phyloP scores from a whole-genome alignment of 805 yeast species.

The Debaryomyces tyrocola region DNA sequence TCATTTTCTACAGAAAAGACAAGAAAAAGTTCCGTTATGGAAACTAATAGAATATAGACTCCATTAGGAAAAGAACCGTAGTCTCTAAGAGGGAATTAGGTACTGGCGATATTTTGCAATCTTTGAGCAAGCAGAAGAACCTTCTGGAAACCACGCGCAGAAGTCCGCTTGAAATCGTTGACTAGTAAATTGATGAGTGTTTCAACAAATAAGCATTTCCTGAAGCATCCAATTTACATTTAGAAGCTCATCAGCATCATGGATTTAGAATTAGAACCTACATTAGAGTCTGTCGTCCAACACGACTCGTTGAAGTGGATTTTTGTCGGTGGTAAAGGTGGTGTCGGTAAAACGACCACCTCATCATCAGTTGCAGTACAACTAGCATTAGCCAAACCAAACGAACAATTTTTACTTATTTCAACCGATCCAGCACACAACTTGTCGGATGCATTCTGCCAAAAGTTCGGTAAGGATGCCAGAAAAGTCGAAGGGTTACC shows the following conservation, averaged over 20 bases:
- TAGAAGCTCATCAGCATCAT: constrained; percentile 12
- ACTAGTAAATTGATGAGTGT: no score
- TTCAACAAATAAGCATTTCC: no score
- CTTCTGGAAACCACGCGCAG: background rate
- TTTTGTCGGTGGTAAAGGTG: constrained; percentile 99
- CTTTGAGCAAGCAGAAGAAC: background rate
- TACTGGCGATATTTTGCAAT: no score
- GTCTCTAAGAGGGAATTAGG: no score
- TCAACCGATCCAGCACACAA: constrained; percentile 99
- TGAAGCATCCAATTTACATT: no score
- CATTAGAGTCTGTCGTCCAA: constrained; percentile 60
- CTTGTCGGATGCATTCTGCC: constrained; percentile 96
- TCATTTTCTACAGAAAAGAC: no score
- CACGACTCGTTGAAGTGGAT: constrained; percentile 86
- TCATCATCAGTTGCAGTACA: constrained; percentile 95
- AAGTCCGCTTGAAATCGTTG: no score
- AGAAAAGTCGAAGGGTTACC: constrained; percentile 85
- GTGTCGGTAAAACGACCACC: constrained; percentile 98
- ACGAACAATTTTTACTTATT: constrained; percentile 79
- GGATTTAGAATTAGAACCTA: constrained; percentile 71
- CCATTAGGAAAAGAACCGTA: no score
- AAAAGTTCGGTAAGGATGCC: constrained; percentile 96
- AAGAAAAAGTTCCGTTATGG: no score
- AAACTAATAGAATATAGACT: no score
- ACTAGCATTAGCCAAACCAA: constrained; percentile 79